Percentiles rank a stretch among this genome's conserved stretches.
These are phyloP conservation scores for Populus tremula DNA, from an alignment of 345 rosid species.

Conservation along the genomic window DNA sequence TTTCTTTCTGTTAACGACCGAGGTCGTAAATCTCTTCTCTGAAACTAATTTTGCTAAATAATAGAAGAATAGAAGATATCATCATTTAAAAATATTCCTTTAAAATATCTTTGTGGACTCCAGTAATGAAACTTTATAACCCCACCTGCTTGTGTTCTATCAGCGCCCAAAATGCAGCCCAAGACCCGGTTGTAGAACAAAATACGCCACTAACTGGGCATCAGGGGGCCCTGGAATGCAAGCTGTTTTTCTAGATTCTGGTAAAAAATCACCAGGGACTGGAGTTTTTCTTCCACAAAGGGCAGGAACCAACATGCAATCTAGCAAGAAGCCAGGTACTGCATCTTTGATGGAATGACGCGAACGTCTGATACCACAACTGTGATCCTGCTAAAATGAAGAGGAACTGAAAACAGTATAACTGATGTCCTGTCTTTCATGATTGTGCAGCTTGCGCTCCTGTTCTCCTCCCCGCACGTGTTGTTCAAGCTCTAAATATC, in stretches of 20 bases:
- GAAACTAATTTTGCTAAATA: background rate
- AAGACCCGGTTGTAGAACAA: slow-evolving; percentile 19
- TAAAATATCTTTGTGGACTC: background rate
- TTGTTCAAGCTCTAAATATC: slow-evolving; percentile 46
- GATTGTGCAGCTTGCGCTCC: slow-evolving; percentile 40
- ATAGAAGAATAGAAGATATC: background rate
- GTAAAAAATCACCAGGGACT: slow-evolving; percentile 62
- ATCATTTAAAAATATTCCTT: background rate
- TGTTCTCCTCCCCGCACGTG: slow-evolving; percentile 42
- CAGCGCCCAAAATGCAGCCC: slow-evolving; percentile 27
- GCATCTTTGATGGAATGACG: background rate
- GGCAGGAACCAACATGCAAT: slow-evolving; percentile 34
- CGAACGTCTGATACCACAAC: background rate
- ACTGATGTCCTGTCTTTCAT: background rate
- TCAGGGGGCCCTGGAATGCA: slow-evolving; percentile 65
- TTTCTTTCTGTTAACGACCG: background rate
- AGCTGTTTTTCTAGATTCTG: slow-evolving; percentile 68
- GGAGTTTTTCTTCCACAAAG: slow-evolving; percentile 78
- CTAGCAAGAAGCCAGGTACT: slow-evolving; percentile 57
- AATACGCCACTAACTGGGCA: slow-evolving; percentile 19
- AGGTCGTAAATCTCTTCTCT: background rate
- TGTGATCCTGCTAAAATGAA: background rate
- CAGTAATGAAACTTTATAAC: background rate
- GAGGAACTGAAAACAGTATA: background rate
- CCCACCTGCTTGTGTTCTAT: background rate